Conservation (phyloP, 805 yeast genomes). For the Wickerhamiella bombiphila region DNA sequence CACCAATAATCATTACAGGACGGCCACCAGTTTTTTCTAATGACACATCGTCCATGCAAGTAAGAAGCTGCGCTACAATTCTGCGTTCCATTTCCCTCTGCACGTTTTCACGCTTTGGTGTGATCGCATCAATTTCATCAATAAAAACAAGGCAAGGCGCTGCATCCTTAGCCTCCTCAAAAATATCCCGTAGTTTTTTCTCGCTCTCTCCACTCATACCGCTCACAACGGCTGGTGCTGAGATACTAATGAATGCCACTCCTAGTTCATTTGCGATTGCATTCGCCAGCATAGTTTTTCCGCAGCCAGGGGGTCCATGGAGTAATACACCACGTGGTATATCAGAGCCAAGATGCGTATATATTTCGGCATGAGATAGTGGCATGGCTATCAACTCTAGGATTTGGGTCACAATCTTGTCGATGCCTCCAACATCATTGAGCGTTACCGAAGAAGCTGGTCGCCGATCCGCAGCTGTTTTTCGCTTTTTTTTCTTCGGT, state of each 20-base stretch:
- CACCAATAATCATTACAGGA: slow-evolving; percentile 90
- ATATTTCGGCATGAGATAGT: slow-evolving; percentile 84
- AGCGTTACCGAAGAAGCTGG: slow-evolving; percentile 45
- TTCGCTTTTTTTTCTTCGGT: slow-evolving; percentile 9
- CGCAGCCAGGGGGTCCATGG: slow-evolving; percentile 99
- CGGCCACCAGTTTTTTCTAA: slow-evolving; percentile 80
- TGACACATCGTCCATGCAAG: slow-evolving; percentile 86
- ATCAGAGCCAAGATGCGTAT: slow-evolving; percentile 72
- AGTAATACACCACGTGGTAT: slow-evolving; percentile 87
- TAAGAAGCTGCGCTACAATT: slow-evolving; percentile 86
- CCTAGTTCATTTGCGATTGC: slow-evolving; percentile 90
- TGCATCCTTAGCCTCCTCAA: slow-evolving; percentile 75
- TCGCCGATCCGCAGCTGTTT: slow-evolving; percentile 5
- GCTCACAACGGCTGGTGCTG: slow-evolving; percentile 92
- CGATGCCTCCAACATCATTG: slow-evolving; percentile 78
- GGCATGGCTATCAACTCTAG: slow-evolving; percentile 89
- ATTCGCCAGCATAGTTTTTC: slow-evolving; percentile 91
- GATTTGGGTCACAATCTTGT: slow-evolving; percentile 65
- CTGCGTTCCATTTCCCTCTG: slow-evolving; percentile 96
- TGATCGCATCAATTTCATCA: slow-evolving; percentile 96
- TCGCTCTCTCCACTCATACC: slow-evolving; percentile 99
- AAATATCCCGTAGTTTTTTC: slow-evolving; percentile 80
- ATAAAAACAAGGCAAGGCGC: slow-evolving; percentile 91
- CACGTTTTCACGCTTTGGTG: slow-evolving; percentile 96
- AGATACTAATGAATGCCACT: slow-evolving; percentile 78